These are phyloP conservation scores for Calvatia gigantea DNA, from an alignment of 768 basidiomycete species.

Conservation along the genomic window DNA sequence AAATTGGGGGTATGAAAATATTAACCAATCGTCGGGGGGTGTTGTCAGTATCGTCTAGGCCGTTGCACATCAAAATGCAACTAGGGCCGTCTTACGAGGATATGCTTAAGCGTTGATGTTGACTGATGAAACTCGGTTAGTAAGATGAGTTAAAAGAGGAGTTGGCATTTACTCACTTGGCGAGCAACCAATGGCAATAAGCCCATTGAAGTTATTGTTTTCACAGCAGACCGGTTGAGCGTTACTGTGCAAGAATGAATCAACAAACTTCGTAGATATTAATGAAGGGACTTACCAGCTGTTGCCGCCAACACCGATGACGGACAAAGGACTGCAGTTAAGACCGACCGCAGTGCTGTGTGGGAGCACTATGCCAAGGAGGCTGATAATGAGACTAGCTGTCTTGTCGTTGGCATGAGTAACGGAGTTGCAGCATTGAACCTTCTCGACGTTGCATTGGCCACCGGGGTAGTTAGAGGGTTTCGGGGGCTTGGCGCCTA, in stretches of 20 bases:
- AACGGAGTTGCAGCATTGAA: slow-evolving; percentile 41
- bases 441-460: slow-evolving; percentile 37
- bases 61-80: background rate
- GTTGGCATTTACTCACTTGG: slow-evolving; percentile 30
- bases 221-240: slow-evolving; percentile 44
- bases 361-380: slow-evolving; percentile 30
- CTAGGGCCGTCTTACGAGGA: background rate
- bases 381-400: slow-evolving; percentile 19
- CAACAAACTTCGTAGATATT: background rate
- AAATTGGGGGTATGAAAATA: background rate
- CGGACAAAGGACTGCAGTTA: slow-evolving; percentile 30
- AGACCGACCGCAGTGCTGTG: slow-evolving; percentile 27
- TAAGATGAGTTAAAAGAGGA: background rate
- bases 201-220: slow-evolving; percentile 39
- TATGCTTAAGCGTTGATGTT: slow-evolving; percentile 19
- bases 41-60: background rate
- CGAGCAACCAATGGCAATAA: slow-evolving; percentile 39
- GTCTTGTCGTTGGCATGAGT: slow-evolving; percentile 13
- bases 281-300: slow-evolving; percentile 25
- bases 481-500: slow-evolving; percentile 31
- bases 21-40: background rate
- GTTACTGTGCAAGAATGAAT: slow-evolving; percentile 20
- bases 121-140: slow-evolving; percentile 15
- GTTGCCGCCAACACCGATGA: slow-evolving; percentile 28
- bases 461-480: slow-evolving; percentile 32